Conservation (phyloP, 495 filamentous ascomycete genomes). For the Aspergillus biplanus region DNA sequence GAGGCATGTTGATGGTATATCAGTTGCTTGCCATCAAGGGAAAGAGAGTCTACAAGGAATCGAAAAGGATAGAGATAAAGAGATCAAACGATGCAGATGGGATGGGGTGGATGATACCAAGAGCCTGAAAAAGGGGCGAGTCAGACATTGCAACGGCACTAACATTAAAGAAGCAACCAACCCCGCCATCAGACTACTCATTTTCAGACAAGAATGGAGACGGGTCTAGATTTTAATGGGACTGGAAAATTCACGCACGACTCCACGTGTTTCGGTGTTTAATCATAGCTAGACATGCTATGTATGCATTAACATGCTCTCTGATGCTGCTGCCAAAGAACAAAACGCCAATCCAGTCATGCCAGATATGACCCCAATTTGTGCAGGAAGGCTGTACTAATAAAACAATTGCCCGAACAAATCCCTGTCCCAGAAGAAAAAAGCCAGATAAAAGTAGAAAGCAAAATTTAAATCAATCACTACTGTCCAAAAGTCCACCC, state of each 20-base stretch:
- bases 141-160: too few species aligned
- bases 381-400: background rate
- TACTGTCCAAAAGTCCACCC: conserved; percentile 70
- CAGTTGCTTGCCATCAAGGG: background rate
- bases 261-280: too few species aligned
- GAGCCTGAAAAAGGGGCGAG: too few species aligned
- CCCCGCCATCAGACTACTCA: too few species aligned
- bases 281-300: background rate
- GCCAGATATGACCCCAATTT: conserved; percentile 8
- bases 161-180: too few species aligned
- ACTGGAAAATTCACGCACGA: too few species aligned
- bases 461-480: background rate
- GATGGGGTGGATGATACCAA: too few species aligned
- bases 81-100: too few species aligned
- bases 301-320: background rate
- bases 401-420: background rate
- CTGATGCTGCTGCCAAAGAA: background rate
- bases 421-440: background rate
- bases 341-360: background rate
- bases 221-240: too few species aligned
- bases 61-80: background rate
- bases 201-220: too few species aligned
- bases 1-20: conserved; percentile 29
- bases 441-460: background rate
- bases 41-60: background rate